phyloP scores from a whole-genome alignment of 441 rosid species.

The Croton setiger region DNA sequence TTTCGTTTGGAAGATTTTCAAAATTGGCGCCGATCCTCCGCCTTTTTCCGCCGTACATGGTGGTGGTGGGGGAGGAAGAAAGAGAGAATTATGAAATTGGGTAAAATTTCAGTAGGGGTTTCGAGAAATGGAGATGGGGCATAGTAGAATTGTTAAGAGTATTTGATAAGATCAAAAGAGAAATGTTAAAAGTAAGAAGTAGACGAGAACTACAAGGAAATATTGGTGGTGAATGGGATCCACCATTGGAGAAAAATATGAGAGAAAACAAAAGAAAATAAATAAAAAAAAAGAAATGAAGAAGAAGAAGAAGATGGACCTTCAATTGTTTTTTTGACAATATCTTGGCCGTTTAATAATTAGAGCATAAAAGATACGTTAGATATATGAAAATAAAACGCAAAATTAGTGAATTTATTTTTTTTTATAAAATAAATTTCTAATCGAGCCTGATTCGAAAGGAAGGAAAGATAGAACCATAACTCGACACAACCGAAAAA shows the following conservation, averaged over 20 bases:
- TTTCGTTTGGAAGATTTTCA: constrained; percentile 64
- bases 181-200: constrained; percentile 24
- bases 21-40: constrained; percentile 23
- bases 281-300: constrained; percentile 15
- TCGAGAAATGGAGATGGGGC: constrained; percentile 23
- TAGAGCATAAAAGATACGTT: not conserved
- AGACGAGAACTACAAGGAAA: constrained; percentile 39
- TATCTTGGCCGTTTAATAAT: constrained; percentile 33
- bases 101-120: not conserved
- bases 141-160: constrained; percentile 15
- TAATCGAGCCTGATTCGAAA: too few relatives aligned
- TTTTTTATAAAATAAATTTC: constrained; percentile 8
- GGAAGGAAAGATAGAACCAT: too few relatives aligned
- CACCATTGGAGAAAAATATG: constrained; percentile 27
- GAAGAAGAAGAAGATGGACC: too few relatives aligned
- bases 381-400: constrained; percentile 9
- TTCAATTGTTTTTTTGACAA: too few relatives aligned
- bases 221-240: constrained; percentile 24
- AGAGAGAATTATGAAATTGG: not conserved
- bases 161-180: constrained; percentile 20
- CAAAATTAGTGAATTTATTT: constrained; percentile 28
- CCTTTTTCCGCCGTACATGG: not conserved
- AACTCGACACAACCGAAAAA: too few relatives aligned
- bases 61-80: not conserved
- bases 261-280: too few relatives aligned